phyloP scores from a whole-genome alignment of 2,329 filamentous ascomycete genomes.

The Ophiostoma sp. region DNA sequence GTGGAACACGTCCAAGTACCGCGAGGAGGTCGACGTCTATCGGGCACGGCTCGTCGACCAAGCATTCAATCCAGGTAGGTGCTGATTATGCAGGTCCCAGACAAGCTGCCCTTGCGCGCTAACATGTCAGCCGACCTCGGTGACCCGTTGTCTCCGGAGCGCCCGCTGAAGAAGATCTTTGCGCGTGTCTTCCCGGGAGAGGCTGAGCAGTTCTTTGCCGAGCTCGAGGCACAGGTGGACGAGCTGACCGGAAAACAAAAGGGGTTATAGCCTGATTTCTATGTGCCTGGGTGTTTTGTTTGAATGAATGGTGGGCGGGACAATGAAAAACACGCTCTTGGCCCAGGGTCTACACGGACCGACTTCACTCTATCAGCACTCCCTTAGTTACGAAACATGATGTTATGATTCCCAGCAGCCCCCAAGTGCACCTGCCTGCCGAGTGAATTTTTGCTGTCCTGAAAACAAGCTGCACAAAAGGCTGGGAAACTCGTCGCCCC shows the following conservation, averaged over 20 bases:
- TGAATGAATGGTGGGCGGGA: neutral
- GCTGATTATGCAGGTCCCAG: neutral
- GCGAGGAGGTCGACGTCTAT: constrained; percentile 40
- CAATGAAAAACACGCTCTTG: too few species aligned
- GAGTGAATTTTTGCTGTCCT: too few species aligned
- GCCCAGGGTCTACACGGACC: too few species aligned
- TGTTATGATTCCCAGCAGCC: too few species aligned
- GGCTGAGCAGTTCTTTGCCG: neutral
- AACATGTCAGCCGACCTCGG: constrained; percentile 36
- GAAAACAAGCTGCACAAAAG: too few species aligned
- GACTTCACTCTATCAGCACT: too few species aligned
- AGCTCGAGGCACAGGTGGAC: neutral
- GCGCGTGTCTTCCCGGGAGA: neutral
- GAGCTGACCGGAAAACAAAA: neutral
- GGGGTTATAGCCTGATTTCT: neutral
- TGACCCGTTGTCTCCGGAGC: constrained; percentile 43
- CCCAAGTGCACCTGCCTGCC: too few species aligned
- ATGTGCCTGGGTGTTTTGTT: neutral
- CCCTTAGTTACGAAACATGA: too few species aligned
- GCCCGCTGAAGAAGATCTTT: constrained; percentile 29
- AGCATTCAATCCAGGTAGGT: constrained; percentile 43
- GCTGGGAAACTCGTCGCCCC: too few species aligned
- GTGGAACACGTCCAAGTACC: constrained; percentile 34
- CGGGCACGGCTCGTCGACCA: constrained; percentile 40
- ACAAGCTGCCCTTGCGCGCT: neutral